Evolutionary conservation across 2,329 filamentous ascomycete species (phyloP).

Genomic region (Colletotrichum viniferum): DNA sequence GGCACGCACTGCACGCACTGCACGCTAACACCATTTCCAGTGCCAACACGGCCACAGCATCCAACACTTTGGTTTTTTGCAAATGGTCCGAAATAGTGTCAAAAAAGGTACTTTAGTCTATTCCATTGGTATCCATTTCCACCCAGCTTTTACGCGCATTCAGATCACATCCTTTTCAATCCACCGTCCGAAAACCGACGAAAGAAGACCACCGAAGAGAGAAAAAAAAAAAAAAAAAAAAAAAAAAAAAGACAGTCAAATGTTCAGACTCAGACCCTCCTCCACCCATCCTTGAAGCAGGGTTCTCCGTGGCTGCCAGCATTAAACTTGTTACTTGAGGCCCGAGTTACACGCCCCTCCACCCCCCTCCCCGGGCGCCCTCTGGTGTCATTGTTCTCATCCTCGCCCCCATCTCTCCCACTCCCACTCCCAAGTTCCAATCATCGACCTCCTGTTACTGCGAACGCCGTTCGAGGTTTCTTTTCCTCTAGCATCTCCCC

Average conservation of each 20-base stretch:
- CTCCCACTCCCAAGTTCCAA: background rate
- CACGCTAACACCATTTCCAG: background rate
- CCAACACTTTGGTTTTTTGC: background rate
- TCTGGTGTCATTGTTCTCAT: background rate
- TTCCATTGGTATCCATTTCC: background rate
- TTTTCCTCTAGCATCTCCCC: background rate
- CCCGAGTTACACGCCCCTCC: background rate
- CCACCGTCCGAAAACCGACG: background rate
- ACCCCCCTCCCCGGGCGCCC: background rate
- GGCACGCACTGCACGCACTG: background rate
- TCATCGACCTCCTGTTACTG: background rate
- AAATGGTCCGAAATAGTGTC: background rate
- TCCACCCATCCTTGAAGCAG: background rate
- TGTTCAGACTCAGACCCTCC: background rate
- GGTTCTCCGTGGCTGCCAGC: constrained; percentile 12
- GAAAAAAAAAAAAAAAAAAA: background rate
- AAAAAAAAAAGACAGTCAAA: background rate
- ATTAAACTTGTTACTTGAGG: constrained; percentile 4
- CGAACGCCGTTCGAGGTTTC: background rate
- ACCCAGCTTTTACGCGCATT: background rate
- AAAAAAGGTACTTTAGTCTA: background rate
- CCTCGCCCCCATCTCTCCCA: background rate
- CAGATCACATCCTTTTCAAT: background rate
- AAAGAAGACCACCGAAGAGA: background rate
- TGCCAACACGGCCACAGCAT: background rate